Evolutionary conservation across 305 asterid genomes (phyloP).

Genomic region (Petunia hybrid): DNA sequence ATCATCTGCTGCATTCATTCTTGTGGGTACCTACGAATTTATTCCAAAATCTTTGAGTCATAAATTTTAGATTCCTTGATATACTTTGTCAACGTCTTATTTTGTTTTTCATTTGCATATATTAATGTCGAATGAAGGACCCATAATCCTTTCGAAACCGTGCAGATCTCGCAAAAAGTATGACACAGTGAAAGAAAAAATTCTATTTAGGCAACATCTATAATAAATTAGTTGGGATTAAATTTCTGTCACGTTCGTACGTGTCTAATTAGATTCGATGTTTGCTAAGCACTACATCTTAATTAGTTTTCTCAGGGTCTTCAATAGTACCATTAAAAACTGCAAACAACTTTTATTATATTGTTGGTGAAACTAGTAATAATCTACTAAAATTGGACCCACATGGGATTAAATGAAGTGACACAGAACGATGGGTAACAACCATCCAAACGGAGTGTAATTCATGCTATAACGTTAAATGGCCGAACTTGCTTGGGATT

Average conservation of each 20-base stretch:
- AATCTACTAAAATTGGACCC: not conserved
- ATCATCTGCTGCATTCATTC: not conserved
- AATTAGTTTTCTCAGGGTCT: not conserved
- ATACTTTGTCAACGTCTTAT: not conserved
- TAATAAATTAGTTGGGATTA: too few species aligned
- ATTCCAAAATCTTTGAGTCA: not conserved
- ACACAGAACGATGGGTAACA: too few species aligned
- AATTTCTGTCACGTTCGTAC: too few species aligned
- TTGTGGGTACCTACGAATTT: slow-evolving; percentile 6
- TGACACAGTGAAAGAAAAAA: not conserved
- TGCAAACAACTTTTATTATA: not conserved
- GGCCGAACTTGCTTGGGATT: not conserved
- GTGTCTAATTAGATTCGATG: too few species aligned
- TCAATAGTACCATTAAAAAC: not conserved
- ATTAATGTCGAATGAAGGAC: not conserved
- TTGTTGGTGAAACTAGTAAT: not conserved
- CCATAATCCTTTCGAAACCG: not conserved
- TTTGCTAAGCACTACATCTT: too few species aligned
- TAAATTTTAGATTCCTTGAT: not conserved
- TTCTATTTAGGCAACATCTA: not conserved
- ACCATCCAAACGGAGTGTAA: too few species aligned
- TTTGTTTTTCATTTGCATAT: not conserved
- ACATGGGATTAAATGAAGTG: not conserved
- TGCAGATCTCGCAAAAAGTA: not conserved
- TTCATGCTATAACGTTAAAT: too few species aligned